A percentile compares a stretch with the other conserved stretches of the same genome.
Evolutionary conservation across 192 early-diverging fungal genomes (phyloP).

Genomic region (Rhizophlyctis rosea): DNA sequence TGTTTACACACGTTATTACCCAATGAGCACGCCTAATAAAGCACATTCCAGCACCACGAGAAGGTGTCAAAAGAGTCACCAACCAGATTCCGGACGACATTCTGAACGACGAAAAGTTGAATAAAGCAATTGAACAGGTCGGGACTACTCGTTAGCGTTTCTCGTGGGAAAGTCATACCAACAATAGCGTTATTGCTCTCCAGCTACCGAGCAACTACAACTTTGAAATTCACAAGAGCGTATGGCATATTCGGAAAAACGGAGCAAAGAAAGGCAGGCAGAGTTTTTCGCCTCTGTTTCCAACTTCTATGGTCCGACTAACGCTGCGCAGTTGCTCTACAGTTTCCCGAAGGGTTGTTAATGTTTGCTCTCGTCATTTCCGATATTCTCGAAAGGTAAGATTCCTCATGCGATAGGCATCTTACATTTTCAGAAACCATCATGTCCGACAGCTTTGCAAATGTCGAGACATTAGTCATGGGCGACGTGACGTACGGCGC

Average conservation of each 20-base stretch:
- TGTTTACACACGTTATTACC: too few species aligned
- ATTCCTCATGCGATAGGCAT: not conserved
- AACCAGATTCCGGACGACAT: constrained; percentile 87
- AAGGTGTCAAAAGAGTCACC: constrained; percentile 47
- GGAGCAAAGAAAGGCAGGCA: constrained; percentile 62
- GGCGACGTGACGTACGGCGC: constrained; percentile 99
- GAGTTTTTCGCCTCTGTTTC: constrained; percentile 1
- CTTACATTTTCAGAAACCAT: not conserved
- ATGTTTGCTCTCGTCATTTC: constrained; percentile 91
- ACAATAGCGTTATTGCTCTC: not conserved
- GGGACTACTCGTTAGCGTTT: too few species aligned
- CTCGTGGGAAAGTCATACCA: not conserved
- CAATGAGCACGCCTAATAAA: too few species aligned
- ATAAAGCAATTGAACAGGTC: constrained; percentile 76
- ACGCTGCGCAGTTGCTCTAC: constrained; percentile 74
- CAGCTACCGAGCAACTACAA: constrained; percentile 91
- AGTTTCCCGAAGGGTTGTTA: constrained; percentile 95
- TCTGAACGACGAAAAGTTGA: constrained; percentile 72
- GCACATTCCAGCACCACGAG: too few species aligned
- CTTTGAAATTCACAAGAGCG: constrained; percentile 97
- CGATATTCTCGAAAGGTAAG: constrained; percentile 83
- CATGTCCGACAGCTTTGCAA: constrained; percentile 52
- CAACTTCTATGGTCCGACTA: too few species aligned
- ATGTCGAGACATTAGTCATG: constrained; percentile 92
- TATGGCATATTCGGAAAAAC: constrained; percentile 80